A percentile compares a stretch with the other conserved stretches of the same genome.
These are phyloP conservation scores for Mycena metata DNA, from an alignment of 768 basidiomycete genomes.

Conservation along the genomic window DNA sequence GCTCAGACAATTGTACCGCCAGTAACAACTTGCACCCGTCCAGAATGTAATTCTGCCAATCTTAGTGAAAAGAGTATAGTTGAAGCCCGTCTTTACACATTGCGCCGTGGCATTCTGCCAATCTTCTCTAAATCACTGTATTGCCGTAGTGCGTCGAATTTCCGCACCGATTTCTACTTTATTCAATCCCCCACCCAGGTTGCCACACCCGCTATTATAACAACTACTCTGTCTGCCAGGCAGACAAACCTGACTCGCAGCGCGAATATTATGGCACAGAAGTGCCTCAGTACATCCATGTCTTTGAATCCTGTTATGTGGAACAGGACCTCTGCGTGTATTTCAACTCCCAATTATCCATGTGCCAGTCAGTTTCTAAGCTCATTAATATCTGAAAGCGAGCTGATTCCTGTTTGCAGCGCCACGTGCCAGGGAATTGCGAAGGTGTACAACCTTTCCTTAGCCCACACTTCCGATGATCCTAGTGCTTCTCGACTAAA, in stretches of 20 bases:
- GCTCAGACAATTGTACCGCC: neutral
- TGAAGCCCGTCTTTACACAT: constrained; percentile 10
- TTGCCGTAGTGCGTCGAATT: constrained; percentile 1
- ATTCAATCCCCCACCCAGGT: neutral
- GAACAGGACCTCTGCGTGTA: neutral
- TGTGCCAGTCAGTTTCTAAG: constrained; percentile 2
- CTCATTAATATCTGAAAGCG: no score
- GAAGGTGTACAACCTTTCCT: neutral
- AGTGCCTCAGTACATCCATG: neutral
- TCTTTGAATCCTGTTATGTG: neutral
- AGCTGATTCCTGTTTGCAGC: neutral
- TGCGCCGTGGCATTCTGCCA: constrained; percentile 13
- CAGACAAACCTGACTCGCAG: rapidly evolving
- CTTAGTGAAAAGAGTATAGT: neutral
- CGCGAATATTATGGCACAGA: neutral
- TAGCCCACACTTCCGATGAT: neutral
- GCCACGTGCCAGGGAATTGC: constrained; percentile 8
- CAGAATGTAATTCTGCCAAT: neutral
- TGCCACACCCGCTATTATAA: constrained; percentile 28
- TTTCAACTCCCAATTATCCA: constrained; percentile 1
- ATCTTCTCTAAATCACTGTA: constrained; percentile 18
- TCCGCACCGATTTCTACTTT: neutral
- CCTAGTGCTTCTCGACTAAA: neutral
- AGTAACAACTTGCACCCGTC: neutral
- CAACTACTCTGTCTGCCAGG: constrained; percentile 11